Evolutionary conservation across 805 yeast genomes (phyloP).

Genomic region (Phaffomyces thermotolerans): DNA sequence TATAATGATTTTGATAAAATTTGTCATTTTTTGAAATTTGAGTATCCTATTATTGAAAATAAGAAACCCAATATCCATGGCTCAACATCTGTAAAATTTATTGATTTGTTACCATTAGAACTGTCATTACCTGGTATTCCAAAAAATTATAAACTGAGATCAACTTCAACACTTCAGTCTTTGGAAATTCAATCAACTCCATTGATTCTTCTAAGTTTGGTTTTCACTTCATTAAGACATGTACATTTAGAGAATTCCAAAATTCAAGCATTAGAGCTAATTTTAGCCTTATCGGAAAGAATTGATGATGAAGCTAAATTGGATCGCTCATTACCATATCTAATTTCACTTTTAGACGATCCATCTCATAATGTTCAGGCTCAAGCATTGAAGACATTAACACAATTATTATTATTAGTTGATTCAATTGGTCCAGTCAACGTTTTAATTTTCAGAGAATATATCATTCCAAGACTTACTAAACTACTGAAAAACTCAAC

Average conservation of each 20-base stretch:
- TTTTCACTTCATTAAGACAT: slow-evolving; percentile 54
- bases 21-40: slow-evolving; percentile 33
- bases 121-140: slow-evolving; percentile 47
- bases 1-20: slow-evolving; percentile 51
- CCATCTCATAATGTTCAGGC: slow-evolving; percentile 57
- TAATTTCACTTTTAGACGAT: slow-evolving; percentile 68
- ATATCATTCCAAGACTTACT: slow-evolving; percentile 63
- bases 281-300: slow-evolving; percentile 68
- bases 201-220: slow-evolving; percentile 48
- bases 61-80: background rate
- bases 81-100: slow-evolving; percentile 5
- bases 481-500: slow-evolving; percentile 33
- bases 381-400: slow-evolving; percentile 53
- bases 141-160: slow-evolving; percentile 36
- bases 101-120: slow-evolving; percentile 28
- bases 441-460: slow-evolving; percentile 72
- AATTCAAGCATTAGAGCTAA: slow-evolving; percentile 65
- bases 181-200: slow-evolving; percentile 38
- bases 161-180: slow-evolving; percentile 24
- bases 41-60: slow-evolving; percentile 16
- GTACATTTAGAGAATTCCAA: slow-evolving; percentile 54
- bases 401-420: slow-evolving; percentile 62
- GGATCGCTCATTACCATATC: slow-evolving; percentile 78
- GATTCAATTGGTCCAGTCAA: slow-evolving; percentile 67
- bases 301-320: slow-evolving; percentile 77